Percentiles rank a stretch among this genome's conserved stretches.
Conservation (phyloP, 768 basidiomycete species). For the Tricholoma flavovirens region DNA sequence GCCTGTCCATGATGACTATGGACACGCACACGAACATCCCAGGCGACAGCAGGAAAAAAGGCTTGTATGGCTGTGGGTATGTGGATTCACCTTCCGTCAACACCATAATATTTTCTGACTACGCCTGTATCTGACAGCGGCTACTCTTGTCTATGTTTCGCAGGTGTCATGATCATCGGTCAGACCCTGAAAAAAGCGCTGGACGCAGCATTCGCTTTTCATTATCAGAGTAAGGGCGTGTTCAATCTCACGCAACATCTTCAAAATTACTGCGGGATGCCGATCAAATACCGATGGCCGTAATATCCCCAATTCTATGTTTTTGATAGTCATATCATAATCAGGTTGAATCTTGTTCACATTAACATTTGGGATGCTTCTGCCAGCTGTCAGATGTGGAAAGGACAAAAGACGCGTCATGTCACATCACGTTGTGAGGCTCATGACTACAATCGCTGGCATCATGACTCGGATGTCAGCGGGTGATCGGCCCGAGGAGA, state of each 20-base stretch:
- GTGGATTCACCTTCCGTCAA: not conserved
- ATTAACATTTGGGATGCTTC: too few species aligned
- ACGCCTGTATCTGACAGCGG: not conserved
- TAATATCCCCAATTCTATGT: too few species aligned
- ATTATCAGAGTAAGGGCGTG: not conserved
- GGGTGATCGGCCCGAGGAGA: too few species aligned
- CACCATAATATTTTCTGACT: not conserved
- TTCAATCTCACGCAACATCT: not conserved
- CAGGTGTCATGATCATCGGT: not conserved
- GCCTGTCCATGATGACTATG: not conserved
- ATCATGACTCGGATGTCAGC: too few species aligned
- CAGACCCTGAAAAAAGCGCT: not conserved
- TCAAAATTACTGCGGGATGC: not conserved
- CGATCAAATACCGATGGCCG: too few species aligned
- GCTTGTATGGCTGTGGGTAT: not conserved
- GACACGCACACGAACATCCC: not conserved
- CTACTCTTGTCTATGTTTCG: not conserved
- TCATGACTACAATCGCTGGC: too few species aligned
- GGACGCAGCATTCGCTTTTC: not conserved
- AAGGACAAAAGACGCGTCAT: too few species aligned
- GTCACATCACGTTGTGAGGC: too few species aligned
- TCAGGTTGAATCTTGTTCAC: too few species aligned
- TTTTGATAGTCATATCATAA: too few species aligned
- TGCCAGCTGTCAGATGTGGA: too few species aligned
- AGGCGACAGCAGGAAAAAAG: not conserved